A percentile compares a stretch with the other conserved stretches of the same genome.
phyloP scores from a whole-genome alignment of 441 rosid genomes.

The Populus hybrid region DNA sequence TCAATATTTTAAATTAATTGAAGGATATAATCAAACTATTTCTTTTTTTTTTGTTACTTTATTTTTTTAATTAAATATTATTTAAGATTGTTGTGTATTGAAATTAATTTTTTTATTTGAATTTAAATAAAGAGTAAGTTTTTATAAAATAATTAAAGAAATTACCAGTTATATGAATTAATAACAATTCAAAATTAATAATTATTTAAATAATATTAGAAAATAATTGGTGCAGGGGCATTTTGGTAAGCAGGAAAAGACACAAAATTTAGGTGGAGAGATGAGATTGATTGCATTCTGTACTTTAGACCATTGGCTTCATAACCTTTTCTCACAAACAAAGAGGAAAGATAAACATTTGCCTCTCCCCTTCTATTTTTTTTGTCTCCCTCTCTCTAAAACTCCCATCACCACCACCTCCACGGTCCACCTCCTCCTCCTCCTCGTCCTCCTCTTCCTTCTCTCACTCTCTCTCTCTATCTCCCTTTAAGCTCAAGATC shows the following conservation, averaged over 20 bases:
- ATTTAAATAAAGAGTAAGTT: no score
- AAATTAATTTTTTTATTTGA: no score
- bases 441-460: no score
- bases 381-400: not conserved
- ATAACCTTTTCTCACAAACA: not conserved
- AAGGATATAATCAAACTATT: no score
- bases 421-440: not conserved
- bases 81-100: no score
- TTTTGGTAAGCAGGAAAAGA: not conserved
- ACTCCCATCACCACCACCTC: not conserved
- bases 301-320: conserved; percentile 4
- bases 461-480: not conserved
- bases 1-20: no score
- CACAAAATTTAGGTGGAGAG: not conserved
- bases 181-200: no score
- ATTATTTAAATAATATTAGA: no score
- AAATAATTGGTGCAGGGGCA: conserved; percentile 6
- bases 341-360: not conserved
- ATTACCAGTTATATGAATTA: no score
- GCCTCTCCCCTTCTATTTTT: not conserved
- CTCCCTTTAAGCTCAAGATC: conserved; percentile 24
- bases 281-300: conserved; percentile 12
- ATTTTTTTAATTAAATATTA: no score
- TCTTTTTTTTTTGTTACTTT: no score
- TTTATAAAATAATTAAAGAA: no score